A percentile compares a stretch with the other conserved stretches of the same genome.
Conservation (phyloP, 805 yeast species). For the Ogataea paradorogensis region DNA sequence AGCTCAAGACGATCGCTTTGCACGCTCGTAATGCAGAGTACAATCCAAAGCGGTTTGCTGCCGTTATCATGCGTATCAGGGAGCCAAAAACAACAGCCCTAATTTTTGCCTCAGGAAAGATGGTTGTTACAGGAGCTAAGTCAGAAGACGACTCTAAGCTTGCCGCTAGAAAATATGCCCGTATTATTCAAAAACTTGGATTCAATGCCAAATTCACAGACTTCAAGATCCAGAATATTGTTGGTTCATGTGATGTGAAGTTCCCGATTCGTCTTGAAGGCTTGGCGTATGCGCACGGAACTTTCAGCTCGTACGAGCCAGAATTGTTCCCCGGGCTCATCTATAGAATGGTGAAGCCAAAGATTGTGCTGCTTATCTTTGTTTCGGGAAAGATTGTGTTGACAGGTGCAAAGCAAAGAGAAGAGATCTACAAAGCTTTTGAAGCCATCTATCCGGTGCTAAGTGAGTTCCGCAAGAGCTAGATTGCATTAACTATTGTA, state of each 20-base stretch:
- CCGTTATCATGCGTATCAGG: slow-evolving; percentile 98
- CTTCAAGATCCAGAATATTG: slow-evolving; percentile 96
- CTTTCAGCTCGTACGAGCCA: slow-evolving; percentile 98
- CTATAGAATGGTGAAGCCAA: slow-evolving; percentile 99
- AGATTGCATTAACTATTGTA: slow-evolving; percentile 10
- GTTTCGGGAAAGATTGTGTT: slow-evolving; percentile 96
- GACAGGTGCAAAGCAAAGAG: slow-evolving; percentile 98
- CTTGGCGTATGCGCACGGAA: slow-evolving; percentile 95
- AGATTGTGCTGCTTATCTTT: slow-evolving; percentile 90
- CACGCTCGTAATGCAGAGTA: slow-evolving; percentile 99
- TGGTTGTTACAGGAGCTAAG: slow-evolving; percentile 99
- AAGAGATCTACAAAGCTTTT: slow-evolving; percentile 96
- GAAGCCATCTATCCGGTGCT: slow-evolving; percentile 98
- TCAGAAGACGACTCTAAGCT: slow-evolving; percentile 98
- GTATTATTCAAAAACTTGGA: slow-evolving; percentile 96
- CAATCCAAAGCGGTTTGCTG: slow-evolving; percentile 98
- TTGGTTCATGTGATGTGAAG: slow-evolving; percentile 97
- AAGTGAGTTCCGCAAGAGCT: slow-evolving; percentile 87
- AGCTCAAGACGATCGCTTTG: slow-evolving; percentile 92
- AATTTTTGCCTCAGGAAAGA: slow-evolving; percentile 97
- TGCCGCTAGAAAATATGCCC: slow-evolving; percentile 95
- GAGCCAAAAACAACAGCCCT: slow-evolving; percentile 98
- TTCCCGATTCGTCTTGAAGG: slow-evolving; percentile 98
- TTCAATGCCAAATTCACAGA: slow-evolving; percentile 97
- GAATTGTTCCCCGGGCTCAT: slow-evolving; percentile 97